Base-by-base conservation (phyloP, 306 rosid genomes). In the Albizia julibrissin region DNA sequence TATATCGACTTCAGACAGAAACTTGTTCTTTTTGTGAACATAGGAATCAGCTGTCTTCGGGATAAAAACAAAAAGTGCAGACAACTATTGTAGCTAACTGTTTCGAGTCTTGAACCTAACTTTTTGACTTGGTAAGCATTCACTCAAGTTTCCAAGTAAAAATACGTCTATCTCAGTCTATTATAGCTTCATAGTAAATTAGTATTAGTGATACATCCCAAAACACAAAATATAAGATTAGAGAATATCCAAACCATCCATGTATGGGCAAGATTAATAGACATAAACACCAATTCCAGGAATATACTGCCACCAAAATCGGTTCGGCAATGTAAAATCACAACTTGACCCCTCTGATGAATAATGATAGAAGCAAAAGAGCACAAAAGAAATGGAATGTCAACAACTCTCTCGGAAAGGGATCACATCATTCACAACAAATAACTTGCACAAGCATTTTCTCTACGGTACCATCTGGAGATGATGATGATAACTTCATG, bases 401-500 rank as follows among this genome's bases (percentile, higher is more conserved):
- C 34, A 10, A 46, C 67, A 72, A 22, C 33, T 40, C 69, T 27
- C 62, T 15, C 56, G 10, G 46, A 18, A 44, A 43, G 19, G 77
- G 43, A 72, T 21, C 47, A 67, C 72, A 75, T 56, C 78, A 84
- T 71, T 14, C 76, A 72, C 26, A 62, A 72, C 58, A 52, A 44
- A 46, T 13, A 80, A 71, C 62, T 66, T 21, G 8, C 70, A 66
- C 74, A 65, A 68, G 66, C 69, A 83, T 76, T 61, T 61, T 14
- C 78, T 54, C 65, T 49, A 65, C 65, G 64, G 65, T 39, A 76
- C 78, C 19, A 62, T 13, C 69, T 15, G 8, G 76, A 79, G 76
- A 72, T 47, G 56, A 74, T 11, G 69, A 72, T 37, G 40, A 37
- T 18, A 58, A 88, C 10, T 82, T 83, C 80, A 82, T 79, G 2